Percentiles rank a stretch among this genome's conserved stretches.
Conservation (phyloP, 2,329 filamentous ascomycete genomes). For the Fusarium sp. region DNA sequence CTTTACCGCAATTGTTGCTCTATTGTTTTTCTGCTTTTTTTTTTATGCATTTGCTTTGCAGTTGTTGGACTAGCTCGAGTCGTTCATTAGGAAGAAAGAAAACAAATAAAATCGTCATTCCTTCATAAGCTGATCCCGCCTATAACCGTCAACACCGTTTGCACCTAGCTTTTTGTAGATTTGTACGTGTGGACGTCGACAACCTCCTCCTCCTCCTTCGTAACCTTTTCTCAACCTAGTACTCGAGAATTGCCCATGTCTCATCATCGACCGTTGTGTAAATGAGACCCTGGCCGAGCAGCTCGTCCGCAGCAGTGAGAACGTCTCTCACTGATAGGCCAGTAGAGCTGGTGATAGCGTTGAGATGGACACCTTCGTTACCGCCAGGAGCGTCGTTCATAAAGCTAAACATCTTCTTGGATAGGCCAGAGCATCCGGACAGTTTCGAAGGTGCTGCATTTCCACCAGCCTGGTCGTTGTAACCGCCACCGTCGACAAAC, state of each 20-base stretch:
- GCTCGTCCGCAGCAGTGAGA: constrained; percentile 81
- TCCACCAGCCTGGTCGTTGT: constrained; percentile 51
- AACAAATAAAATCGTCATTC: constrained; percentile 41
- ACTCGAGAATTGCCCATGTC: constrained; percentile 89
- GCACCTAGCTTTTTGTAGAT: constrained; percentile 36
- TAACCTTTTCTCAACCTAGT: constrained; percentile 49
- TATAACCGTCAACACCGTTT: constrained; percentile 43
- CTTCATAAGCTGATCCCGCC: constrained; percentile 40
- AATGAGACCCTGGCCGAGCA: constrained; percentile 79
- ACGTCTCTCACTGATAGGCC: constrained; percentile 78
- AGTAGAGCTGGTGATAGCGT: constrained; percentile 76
- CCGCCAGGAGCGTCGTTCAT: constrained; percentile 76
- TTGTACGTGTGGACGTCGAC: constrained; percentile 16
- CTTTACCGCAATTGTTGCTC: constrained; percentile 31
- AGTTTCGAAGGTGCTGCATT: constrained; percentile 55
- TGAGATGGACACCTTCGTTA: constrained; percentile 86
- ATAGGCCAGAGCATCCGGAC: constrained; percentile 64
- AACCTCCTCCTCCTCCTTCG: background rate
- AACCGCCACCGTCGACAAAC: constrained; percentile 66
- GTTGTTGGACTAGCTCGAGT: constrained; percentile 39
- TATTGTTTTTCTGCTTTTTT: constrained; percentile 16
- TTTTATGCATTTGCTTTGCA: constrained; percentile 3
- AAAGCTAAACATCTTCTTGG: constrained; percentile 78
- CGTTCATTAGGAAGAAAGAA: constrained; percentile 42
- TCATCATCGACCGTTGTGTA: constrained; percentile 94